Percentiles rank a stretch among this genome's conserved stretches.
Conservation (phyloP, 2,329 filamentous ascomycete species). For the Xylaria polymorpha region DNA sequence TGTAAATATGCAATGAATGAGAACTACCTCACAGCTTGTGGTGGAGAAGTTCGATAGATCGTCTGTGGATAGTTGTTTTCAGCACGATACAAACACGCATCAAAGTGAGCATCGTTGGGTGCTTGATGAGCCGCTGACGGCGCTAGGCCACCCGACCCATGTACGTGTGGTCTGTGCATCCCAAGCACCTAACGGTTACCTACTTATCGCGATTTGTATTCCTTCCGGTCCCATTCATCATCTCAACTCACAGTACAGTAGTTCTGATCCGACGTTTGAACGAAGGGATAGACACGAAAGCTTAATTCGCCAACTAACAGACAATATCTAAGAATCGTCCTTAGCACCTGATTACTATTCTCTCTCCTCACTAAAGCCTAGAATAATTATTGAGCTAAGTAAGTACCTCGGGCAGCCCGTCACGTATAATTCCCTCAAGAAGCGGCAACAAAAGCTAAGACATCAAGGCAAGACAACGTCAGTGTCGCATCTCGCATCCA, state of each 20-base stretch:
- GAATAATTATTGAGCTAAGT: background rate
- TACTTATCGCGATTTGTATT: background rate
- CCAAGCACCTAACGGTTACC: background rate
- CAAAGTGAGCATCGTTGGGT: constrained; percentile 10
- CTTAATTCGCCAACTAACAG: background rate
- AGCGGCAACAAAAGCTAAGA: background rate
- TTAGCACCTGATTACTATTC: background rate
- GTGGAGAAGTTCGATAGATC: background rate
- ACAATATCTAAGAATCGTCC: background rate
- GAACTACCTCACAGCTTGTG: background rate
- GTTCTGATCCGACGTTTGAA: background rate
- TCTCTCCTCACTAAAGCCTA: background rate
- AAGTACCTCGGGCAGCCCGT: background rate
- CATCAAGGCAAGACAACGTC: background rate
- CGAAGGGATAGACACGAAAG: background rate
- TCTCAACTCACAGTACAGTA: background rate
- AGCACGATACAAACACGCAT: background rate
- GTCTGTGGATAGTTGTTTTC: background rate
- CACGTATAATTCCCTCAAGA: background rate
- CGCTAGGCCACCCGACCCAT: constrained; percentile 2
- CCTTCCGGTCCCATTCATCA: background rate
- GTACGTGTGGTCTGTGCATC: constrained; percentile 29
- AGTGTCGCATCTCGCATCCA: background rate
- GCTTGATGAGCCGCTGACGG: constrained; percentile 6
- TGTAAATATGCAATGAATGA: constrained; percentile 21